Conservation (phyloP, 2,329 filamentous ascomycete species). For the Alternaria sp. region DNA sequence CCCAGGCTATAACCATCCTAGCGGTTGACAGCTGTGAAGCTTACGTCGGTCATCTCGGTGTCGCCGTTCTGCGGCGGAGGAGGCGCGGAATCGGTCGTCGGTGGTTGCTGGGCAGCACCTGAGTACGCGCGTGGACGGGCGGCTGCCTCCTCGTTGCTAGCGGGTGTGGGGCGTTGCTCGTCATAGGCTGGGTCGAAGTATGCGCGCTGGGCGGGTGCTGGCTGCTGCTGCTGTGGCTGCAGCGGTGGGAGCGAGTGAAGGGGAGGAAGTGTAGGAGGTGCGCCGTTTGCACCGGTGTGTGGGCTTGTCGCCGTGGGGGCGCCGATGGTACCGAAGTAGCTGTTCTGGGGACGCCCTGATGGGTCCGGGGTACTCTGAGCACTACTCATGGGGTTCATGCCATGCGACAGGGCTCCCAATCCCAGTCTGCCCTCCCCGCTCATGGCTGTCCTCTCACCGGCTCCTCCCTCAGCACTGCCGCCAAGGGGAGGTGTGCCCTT, state of each 20-base stretch:
- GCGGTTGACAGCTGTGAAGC: constrained; percentile 51
- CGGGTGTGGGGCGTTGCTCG: constrained; percentile 35
- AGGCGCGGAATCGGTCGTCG: constrained; percentile 26
- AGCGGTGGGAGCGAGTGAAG: constrained; percentile 39
- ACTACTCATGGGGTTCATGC: constrained; percentile 45
- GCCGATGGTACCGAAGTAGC: constrained; percentile 44
- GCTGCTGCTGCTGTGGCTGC: constrained; percentile 34
- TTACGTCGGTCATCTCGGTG: constrained; percentile 53
- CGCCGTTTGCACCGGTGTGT: constrained; percentile 43
- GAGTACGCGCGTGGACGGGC: constrained; percentile 41
- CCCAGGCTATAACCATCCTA: constrained; percentile 23
- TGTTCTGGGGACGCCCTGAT: constrained; percentile 31
- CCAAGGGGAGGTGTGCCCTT: constrained; percentile 47
- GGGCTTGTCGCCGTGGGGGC: constrained; percentile 35
- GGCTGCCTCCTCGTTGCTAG: constrained; percentile 37
- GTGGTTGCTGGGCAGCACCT: constrained; percentile 30
- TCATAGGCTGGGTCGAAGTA: constrained; percentile 49
- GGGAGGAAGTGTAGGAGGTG: constrained; percentile 28
- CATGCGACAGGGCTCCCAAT: constrained; percentile 5
- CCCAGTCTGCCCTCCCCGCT: constrained; percentile 1
- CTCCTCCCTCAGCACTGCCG: constrained; percentile 16
- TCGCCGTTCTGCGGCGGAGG: constrained; percentile 48
- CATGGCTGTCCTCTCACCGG: constrained; percentile 6
- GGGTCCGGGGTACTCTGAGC: constrained; percentile 53
- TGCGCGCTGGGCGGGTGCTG: constrained; percentile 25